A percentile compares a stretch with the other conserved stretches of the same genome.
Evolutionary conservation across 768 basidiomycete genomes (phyloP).

Genomic region (Dendrothele bispora): DNA sequence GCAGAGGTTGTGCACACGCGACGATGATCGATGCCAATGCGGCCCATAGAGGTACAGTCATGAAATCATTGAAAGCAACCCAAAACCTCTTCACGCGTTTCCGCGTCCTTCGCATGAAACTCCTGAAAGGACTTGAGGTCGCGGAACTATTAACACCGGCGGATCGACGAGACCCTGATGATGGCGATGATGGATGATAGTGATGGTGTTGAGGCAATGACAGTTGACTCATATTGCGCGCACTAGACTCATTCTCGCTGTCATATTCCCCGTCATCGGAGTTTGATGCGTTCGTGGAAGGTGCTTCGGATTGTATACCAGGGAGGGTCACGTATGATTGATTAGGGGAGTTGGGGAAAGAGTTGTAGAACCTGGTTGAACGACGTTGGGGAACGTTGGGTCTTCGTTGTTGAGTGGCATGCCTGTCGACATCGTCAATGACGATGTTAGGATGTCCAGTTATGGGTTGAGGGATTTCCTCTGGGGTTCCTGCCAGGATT

Average conservation of each 20-base stretch:
- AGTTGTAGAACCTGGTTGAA: constrained; percentile 54
- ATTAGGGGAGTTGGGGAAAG: constrained; percentile 63
- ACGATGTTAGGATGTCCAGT: constrained; percentile 6
- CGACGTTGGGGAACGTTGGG: no score
- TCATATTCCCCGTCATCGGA: no score
- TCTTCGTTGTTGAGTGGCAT: no score
- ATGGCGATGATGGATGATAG: neutral
- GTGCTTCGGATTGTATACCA: constrained; percentile 21
- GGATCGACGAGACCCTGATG: neutral
- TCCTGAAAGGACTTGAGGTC: neutral
- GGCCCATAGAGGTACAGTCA: constrained; percentile 89
- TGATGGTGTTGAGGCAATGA: neutral
- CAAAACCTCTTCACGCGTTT: constrained; percentile 21
- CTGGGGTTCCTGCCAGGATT: no score
- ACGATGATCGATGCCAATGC: constrained; percentile 73
- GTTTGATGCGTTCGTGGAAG: no score
- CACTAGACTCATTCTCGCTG: constrained; percentile 2
- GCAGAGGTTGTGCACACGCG: constrained; percentile 74
- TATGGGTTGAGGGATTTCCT: neutral
- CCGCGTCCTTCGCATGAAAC: neutral
- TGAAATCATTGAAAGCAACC: constrained; percentile 60
- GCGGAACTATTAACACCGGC: neutral
- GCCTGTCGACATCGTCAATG: constrained; percentile 9
- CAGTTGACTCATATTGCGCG: neutral
- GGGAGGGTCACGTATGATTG: constrained; percentile 35